Base-by-base conservation (phyloP, 768 basidiomycete species). In the Kwoniella shandongensis region DNA sequence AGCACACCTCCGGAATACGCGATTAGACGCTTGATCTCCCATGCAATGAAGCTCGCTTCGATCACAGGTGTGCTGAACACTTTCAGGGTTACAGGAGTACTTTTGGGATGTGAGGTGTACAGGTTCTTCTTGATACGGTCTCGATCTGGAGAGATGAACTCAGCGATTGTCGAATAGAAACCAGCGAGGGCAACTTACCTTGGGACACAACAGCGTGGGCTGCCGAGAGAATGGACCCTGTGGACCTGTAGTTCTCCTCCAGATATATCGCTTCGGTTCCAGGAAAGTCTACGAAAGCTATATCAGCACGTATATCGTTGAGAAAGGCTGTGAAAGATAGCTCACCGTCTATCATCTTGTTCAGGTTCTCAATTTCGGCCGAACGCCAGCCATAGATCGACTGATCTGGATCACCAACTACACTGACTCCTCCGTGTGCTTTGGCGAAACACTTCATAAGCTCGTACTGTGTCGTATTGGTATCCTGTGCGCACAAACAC, bases 331-430 rank as follows among this genome's bases (percentile, higher is more conserved):
- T 15, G 40, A 61, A 42, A 38, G 32, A n/a, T 0, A 57, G 82
- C 71, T 27, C 20, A 78, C 88, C 86, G 74, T 79, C 76, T 30
- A 80, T 77, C 90, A 92, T 91, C 59, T 82, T 84, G 6, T 79
- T 79, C 22, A 91, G 76, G 74, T 91, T 91, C 55, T 81, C 83
- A 2, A 88, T 80, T 65, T 91, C 87, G 22, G 80, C 89, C 5
- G 87, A 85, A 12, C 90, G 82, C 90, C 91, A 93, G 8, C 88
- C 89, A 64, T 91, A 91, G 39, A 91, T 91, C 0, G 88, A 89
- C 71, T 93, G 91, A 73, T 93, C 91, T 0, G 91, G 91, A 77
- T 93, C 91, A 0, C 91, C 91, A 2, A 93, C 89, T 38, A 92
- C 82, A 3, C 86, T 89, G 25, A 91, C 79, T 59, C 85, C 83